Evolutionary conservation across 441 rosid species (phyloP), one percentile per base, ranked within the genome.

Genomic region (Flueggea neowawraea): DNA sequence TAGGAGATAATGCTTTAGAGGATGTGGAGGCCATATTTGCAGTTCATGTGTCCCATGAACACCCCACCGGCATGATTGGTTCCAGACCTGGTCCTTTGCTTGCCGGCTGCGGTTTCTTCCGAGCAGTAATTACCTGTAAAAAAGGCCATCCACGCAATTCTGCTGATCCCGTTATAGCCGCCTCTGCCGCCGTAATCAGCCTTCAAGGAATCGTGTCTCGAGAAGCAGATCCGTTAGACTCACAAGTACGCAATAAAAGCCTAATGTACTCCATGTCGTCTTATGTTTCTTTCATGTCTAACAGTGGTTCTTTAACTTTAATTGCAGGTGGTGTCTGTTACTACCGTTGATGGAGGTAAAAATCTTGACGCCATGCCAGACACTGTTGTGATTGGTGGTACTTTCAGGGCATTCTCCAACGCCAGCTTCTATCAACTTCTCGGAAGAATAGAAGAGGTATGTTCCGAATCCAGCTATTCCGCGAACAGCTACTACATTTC

Each of bases 31-130:
- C 94, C 64, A 90, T 90, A 54, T 93, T 93, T 50, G 96, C 90
- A 0, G 79, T 81, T 49, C 98, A 93, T 36, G 97, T 93, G 6
- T 90, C 97, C 14, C 96, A 90, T 41, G 71, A 80, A 54, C 87
- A 82, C 49, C 89, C 94, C 3, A 86, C 95, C 1, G 92, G 79
- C 52, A 73, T 83, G 50, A 84, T 93, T 17, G 92, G 94, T 55
- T 88, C 98, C 0, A 88, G 96, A 70, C 81, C 94, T 12, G 98
- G 97, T 54, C 89, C 97, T 54, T 58, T 90, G 32, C 90, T 90
- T 0, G 98, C 98, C 0, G 98, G 97, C n/a, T 89, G 97, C 47
- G 98, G 98, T 62, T 75, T 92, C 65, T 92, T 92, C 70, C 65
- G 80, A 69, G 98, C 94, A 0, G 77, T 80, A 10, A 81, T 92